These are phyloP conservation scores for Globisporangium heterothallicum DNA, from an alignment of 352 stramenopile genomes.

Conservation along the genomic window DNA sequence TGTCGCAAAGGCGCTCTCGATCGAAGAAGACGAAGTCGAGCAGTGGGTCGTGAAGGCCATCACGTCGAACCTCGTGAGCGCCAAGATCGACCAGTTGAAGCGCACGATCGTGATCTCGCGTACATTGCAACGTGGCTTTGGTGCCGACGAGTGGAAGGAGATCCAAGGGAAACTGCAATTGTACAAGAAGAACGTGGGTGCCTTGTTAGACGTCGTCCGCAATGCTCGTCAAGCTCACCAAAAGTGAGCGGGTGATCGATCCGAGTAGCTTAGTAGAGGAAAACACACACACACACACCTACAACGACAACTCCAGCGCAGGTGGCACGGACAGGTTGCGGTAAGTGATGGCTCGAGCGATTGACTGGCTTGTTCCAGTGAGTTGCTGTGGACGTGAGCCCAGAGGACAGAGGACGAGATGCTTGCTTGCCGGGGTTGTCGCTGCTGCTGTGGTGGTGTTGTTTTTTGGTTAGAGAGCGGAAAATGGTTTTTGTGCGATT, in stretches of 20 bases:
- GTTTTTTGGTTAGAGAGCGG: not conserved
- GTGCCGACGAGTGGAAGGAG: slow-evolving; percentile 86
- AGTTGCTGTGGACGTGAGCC: no score
- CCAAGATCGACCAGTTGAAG: slow-evolving; percentile 94
- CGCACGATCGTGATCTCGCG: slow-evolving; percentile 86
- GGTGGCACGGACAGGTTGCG: no score
- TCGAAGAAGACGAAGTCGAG: slow-evolving; percentile 87
- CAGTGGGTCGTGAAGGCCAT: slow-evolving; percentile 93
- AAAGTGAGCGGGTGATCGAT: slow-evolving; percentile 25
- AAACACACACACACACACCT: no score
- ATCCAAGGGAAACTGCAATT: slow-evolving; percentile 84
- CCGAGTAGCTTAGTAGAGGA: not conserved
- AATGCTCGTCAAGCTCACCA: slow-evolving; percentile 64
- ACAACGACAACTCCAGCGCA: no score
- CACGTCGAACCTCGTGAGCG: slow-evolving; percentile 84
- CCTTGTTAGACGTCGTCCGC: slow-evolving; percentile 82
- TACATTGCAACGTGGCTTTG: slow-evolving; percentile 77
- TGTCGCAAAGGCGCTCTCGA: slow-evolving; percentile 79
- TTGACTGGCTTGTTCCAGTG: no score
- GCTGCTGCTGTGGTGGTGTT: not conserved
- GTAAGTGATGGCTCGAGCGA: no score
- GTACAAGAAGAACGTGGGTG: slow-evolving; percentile 92
- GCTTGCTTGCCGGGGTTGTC: no score
- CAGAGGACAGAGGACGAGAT: not conserved
- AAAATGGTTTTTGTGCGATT: not conserved